Percentiles rank a stretch among this genome's conserved stretches.
These are phyloP conservation scores for Dispira simplex DNA, from an alignment of 192 early-diverging fungal species.

Conservation along the genomic window DNA sequence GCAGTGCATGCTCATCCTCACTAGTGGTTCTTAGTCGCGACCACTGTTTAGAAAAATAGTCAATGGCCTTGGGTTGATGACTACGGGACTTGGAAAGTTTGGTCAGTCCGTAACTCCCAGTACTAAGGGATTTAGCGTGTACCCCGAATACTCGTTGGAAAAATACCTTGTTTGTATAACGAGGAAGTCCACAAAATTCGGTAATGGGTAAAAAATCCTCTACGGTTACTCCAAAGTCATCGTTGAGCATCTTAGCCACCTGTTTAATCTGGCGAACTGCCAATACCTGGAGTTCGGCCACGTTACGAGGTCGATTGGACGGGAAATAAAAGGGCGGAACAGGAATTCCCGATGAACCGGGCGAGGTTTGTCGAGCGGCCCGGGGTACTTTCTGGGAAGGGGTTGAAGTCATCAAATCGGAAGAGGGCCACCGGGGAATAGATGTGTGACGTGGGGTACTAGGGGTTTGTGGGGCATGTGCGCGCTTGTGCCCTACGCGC, in stretches of 20 bases:
- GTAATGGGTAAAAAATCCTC: conserved; percentile 33
- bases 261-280: conserved; percentile 20
- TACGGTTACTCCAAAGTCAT: conserved; percentile 28
- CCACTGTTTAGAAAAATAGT: conserved; percentile 24
- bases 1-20: conserved; percentile 26
- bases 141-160: conserved; percentile 21
- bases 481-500: too few species aligned
- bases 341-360: background rate
- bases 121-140: background rate
- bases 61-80: background rate
- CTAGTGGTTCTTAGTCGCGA: conserved; percentile 22
- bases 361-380: background rate
- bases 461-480: background rate
- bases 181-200: conserved; percentile 39
- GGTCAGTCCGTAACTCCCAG: background rate
- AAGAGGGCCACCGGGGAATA: background rate
- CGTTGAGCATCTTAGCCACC: conserved; percentile 20
- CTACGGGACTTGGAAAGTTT: background rate
- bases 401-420: conserved; percentile 1
- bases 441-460: background rate
- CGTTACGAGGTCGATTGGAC: conserved; percentile 17
- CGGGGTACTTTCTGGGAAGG: conserved; percentile 3
- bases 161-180: conserved; percentile 51
- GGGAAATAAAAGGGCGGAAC: conserved; percentile 24
- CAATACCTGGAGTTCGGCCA: conserved; percentile 13